phyloP scores from a whole-genome alignment of 345 rosid species.

The Populus ilicifolia region DNA sequence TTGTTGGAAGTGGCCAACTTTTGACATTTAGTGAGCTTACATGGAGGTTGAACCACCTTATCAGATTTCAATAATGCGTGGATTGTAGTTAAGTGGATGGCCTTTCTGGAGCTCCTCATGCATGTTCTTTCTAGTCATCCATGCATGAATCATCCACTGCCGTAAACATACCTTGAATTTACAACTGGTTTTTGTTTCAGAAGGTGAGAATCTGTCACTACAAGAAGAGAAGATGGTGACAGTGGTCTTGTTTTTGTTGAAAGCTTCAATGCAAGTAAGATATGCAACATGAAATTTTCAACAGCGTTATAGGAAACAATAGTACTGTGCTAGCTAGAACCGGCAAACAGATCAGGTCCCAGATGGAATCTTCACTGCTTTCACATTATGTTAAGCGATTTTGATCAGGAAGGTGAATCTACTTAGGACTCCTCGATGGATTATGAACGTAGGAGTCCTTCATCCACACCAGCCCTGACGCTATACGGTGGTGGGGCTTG shows the following conservation, averaged over 20 bases:
- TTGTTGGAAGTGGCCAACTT: not conserved
- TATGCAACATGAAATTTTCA: not conserved
- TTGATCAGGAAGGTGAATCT: conserved; percentile 20
- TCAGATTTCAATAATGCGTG: not conserved
- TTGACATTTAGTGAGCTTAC: not conserved
- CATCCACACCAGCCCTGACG: not conserved
- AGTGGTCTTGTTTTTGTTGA: conserved; percentile 14
- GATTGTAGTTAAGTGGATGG: conserved; percentile 2
- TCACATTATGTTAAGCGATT: not conserved
- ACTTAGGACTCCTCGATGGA: conserved; percentile 20
- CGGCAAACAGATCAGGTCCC: not conserved
- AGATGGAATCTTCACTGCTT: not conserved
- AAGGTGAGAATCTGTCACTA: conserved; percentile 9
- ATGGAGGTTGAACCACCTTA: not conserved
- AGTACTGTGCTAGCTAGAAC: not conserved
- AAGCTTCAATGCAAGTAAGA: conserved; percentile 21
- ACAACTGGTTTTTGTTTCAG: not conserved
- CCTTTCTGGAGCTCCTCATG: conserved; percentile 3
- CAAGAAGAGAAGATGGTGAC: conserved; percentile 8
- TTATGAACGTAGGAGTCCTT: not conserved
- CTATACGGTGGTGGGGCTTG: not conserved
- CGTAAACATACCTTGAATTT: conserved; percentile 16
- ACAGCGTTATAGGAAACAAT: conserved; percentile 23
- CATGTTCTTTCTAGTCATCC: not conserved
- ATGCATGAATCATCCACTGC: not conserved